phyloP scores from a whole-genome alignment of 2,329 filamentous ascomycete genomes.

The Sporothrix humicola region DNA sequence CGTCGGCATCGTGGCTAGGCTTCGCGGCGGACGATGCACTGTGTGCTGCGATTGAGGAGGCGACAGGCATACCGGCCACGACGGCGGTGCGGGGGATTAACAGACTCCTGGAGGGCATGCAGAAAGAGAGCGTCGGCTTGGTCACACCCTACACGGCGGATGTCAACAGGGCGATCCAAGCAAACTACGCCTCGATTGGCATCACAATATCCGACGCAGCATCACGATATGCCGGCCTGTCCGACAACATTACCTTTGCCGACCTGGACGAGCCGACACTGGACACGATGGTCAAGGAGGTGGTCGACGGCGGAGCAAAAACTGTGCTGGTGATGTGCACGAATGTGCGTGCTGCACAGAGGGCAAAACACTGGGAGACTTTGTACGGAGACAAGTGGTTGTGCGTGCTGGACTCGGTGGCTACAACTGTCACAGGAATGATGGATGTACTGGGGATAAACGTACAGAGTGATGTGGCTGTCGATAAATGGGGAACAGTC shows the following conservation, averaged over 20 bases:
- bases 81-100: constrained; percentile 52
- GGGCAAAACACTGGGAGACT: constrained; percentile 48
- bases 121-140: constrained; percentile 44
- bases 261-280: constrained; percentile 42
- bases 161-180: constrained; percentile 48
- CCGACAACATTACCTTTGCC: constrained; percentile 50
- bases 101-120: neutral
- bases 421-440: constrained; percentile 51
- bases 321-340: constrained; percentile 52
- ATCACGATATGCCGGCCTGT: constrained; percentile 25
- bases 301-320: constrained; percentile 42
- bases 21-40: constrained; percentile 50
- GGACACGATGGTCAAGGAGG: constrained; percentile 39
- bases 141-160: constrained; percentile 52
- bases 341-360: constrained; percentile 50
- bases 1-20: constrained; percentile 48
- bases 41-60: constrained; percentile 47
- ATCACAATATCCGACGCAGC: constrained; percentile 44
- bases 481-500: neutral
- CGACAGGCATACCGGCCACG: constrained; percentile 48
- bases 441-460: constrained; percentile 35
- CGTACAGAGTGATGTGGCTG: neutral
- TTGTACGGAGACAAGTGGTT: constrained; percentile 35
- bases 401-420: constrained; percentile 50
- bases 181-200: constrained; percentile 46